A percentile compares a stretch with the other conserved stretches of the same genome.
These are phyloP conservation scores for Epichloe gansuensis DNA, from an alignment of 2,329 filamentous ascomycete genomes.

Conservation along the genomic window DNA sequence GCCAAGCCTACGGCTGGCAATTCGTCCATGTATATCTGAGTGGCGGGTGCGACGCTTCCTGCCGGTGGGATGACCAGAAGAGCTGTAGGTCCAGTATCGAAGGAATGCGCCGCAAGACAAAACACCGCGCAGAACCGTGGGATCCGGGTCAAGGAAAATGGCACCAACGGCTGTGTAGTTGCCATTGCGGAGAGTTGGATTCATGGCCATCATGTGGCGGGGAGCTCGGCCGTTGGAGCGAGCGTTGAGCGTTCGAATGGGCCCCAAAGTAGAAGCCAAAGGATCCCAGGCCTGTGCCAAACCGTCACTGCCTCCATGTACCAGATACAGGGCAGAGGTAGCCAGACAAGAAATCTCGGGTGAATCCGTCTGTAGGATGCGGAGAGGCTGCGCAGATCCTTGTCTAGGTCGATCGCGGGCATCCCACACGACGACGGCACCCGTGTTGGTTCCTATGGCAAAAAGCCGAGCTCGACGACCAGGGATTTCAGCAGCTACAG, in stretches of 20 bases:
- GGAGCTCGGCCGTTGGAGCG: constrained; percentile 72
- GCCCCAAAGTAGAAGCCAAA: constrained; percentile 64
- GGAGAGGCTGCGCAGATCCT: constrained; percentile 52
- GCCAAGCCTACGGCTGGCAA: constrained; percentile 40
- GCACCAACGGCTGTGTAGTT: constrained; percentile 74
- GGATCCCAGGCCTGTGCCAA: constrained; percentile 95
- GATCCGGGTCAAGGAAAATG: constrained; percentile 76
- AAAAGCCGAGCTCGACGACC: constrained; percentile 73
- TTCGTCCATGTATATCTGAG: constrained; percentile 42
- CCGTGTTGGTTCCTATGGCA: constrained; percentile 66
- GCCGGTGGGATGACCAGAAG: constrained; percentile 59
- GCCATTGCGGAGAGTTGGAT: constrained; percentile 49
- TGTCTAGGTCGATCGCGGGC: constrained; percentile 44
- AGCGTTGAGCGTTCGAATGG: constrained; percentile 77
- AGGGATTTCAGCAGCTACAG: constrained; percentile 50
- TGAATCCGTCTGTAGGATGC: constrained; percentile 79
- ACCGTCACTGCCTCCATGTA: constrained; percentile 89
- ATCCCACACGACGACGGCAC: constrained; percentile 75
- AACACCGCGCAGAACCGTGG: constrained; percentile 72
- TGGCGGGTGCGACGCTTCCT: constrained; percentile 70
- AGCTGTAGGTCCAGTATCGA: constrained; percentile 89
- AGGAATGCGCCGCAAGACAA: constrained; percentile 78
- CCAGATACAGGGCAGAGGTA: constrained; percentile 71
- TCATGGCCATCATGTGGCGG: constrained; percentile 47
- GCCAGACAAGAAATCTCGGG: constrained; percentile 75